Evolutionary conservation across 176 grass and related monocot genomes (phyloP).

Genomic region (Aegilops bicornis): DNA sequence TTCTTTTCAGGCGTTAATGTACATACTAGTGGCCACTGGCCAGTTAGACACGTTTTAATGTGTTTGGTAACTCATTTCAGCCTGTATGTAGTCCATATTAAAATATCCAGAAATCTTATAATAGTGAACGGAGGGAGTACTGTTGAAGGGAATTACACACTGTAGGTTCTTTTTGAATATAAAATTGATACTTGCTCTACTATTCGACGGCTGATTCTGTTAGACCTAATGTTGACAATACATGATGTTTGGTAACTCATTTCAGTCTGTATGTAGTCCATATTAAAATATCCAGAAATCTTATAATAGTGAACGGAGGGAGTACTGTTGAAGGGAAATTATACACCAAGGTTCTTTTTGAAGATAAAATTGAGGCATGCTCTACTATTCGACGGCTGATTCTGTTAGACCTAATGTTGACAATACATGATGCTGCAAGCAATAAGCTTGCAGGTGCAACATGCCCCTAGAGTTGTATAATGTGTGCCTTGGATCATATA

Average conservation of each 20-base stretch:
- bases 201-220: background rate
- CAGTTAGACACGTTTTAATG: background rate
- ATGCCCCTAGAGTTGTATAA: background rate
- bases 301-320: no score
- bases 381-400: background rate
- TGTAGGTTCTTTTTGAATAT: background rate
- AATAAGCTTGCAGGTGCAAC: background rate
- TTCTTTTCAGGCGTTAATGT: background rate
- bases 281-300: no score
- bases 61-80: no score
- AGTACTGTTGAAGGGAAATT: background rate
- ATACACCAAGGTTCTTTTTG: background rate
- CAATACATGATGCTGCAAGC: background rate
- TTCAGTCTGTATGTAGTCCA: no score
- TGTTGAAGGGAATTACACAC: background rate
- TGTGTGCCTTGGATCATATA: constrained; percentile 12
- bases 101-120: no score
- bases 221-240: background rate
- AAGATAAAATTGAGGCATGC: constrained; percentile 15
- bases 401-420: no score
- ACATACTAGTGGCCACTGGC: background rate
- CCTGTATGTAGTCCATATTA: no score
- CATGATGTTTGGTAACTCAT: no score
- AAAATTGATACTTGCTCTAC: background rate
- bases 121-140: background rate